Percentiles rank a stretch among this genome's conserved stretches.
Evolutionary conservation across 331 rosid species (phyloP).

Genomic region (Quercus phellos): DNA sequence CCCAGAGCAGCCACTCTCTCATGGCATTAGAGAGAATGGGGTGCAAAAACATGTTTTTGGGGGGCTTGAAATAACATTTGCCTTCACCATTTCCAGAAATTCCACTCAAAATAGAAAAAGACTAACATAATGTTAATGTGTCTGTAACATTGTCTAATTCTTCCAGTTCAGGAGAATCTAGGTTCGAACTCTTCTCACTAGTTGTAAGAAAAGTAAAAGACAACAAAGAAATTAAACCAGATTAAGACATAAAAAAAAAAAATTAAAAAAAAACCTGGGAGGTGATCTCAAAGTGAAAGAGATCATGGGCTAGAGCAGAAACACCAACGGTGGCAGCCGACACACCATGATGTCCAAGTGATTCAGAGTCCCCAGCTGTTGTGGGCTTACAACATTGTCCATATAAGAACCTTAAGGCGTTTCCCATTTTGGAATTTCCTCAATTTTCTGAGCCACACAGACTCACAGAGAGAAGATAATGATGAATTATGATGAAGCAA

Average conservation of each 20-base stretch:
- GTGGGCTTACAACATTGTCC: constrained; percentile 47
- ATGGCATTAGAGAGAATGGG: too few relatives aligned
- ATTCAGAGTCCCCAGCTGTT: constrained; percentile 43
- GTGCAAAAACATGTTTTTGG: too few relatives aligned
- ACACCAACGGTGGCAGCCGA: constrained; percentile 58
- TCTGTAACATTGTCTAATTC: too few relatives aligned
- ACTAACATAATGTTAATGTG: too few relatives aligned
- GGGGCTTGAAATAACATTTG: too few relatives aligned
- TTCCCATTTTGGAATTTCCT: constrained; percentile 46
- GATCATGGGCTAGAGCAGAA: constrained; percentile 74
- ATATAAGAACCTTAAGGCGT: constrained; percentile 51
- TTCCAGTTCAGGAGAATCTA: too few relatives aligned
- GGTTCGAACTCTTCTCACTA: too few relatives aligned
- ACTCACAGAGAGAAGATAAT: constrained; percentile 1
- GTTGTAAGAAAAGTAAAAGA: not conserved
- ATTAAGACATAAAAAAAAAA: too few relatives aligned
- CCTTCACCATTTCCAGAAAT: not conserved
- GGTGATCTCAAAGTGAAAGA: constrained; percentile 71
- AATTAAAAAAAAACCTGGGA: constrained; percentile 50
- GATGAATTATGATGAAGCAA: not conserved
- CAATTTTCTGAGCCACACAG: not conserved
- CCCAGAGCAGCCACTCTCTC: too few relatives aligned
- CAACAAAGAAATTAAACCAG: not conserved
- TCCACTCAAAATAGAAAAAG: too few relatives aligned
- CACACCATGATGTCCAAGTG: constrained; percentile 45